phyloP scores from a whole-genome alignment of 23 red algal species.

The Rhodosorus marinus region DNA sequence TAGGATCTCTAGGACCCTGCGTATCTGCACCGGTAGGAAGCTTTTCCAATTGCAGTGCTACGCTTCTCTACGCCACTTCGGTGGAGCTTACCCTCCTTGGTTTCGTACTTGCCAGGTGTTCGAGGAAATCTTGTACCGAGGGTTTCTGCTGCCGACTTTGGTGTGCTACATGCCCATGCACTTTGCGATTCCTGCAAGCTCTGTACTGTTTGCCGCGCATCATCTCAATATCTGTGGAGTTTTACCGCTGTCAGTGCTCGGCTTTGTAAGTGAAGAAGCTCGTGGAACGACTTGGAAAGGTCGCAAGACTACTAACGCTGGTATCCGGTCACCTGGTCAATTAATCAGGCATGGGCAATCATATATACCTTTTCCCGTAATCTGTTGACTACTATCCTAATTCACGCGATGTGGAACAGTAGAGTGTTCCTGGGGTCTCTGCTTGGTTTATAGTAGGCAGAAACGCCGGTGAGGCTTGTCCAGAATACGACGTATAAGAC shows the following conservation, averaged over 20 bases:
- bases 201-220: slow-evolving; percentile 93
- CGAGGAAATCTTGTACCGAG: slow-evolving; percentile 96
- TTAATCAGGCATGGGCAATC: slow-evolving; percentile 76
- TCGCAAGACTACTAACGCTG: neutral
- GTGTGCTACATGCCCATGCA: slow-evolving; percentile 75
- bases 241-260: slow-evolving; percentile 81
- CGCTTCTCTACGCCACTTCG: no score
- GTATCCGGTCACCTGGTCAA: neutral
- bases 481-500: no score
- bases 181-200: slow-evolving; percentile 72
- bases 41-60: no score
- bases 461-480: no score
- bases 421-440: slow-evolving; percentile 56
- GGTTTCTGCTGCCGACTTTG: slow-evolving; percentile 81
- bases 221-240: slow-evolving; percentile 81
- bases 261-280: no score
- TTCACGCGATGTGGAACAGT: slow-evolving; percentile 93
- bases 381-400: slow-evolving; percentile 63
- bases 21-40: slow-evolving; percentile 90
- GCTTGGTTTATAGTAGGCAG: slow-evolving; percentile 52
- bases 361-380: slow-evolving; percentile 75
- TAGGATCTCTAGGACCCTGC: slow-evolving; percentile 91
- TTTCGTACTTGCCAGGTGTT: no score
- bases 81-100: no score
- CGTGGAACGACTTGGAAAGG: neutral